phyloP scores from a whole-genome alignment of 345 rosid species.

The Euphorbia pulcherrima region DNA sequence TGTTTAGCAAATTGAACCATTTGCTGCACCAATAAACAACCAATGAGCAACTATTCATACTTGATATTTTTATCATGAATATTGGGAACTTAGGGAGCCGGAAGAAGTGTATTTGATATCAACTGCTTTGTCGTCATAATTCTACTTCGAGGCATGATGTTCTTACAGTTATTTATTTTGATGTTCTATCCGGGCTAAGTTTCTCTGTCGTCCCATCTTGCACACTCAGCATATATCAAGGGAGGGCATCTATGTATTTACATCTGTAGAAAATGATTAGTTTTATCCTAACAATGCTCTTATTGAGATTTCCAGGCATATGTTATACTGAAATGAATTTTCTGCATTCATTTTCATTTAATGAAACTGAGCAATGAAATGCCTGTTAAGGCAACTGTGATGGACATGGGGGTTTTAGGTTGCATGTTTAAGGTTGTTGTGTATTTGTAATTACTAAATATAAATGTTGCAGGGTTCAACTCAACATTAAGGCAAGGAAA shows the following conservation, averaged over 20 bases:
- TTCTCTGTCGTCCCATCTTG: background rate
- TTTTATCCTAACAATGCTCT: background rate
- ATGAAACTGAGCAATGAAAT: background rate
- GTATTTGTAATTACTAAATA: slow-evolving; percentile 9
- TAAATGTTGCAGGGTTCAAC: slow-evolving; percentile 69
- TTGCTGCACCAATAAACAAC: background rate
- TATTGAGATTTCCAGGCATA: background rate
- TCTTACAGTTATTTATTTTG: background rate
- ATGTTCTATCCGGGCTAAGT: background rate
- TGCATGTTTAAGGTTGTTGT: background rate
- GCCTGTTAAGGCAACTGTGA: background rate
- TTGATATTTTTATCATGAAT: background rate
- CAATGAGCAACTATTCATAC: background rate
- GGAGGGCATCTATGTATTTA: background rate
- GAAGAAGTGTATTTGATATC: background rate
- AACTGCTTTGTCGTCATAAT: background rate
- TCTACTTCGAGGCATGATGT: background rate
- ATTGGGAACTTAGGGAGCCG: background rate
- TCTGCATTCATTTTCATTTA: background rate
- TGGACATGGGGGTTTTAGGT: background rate
- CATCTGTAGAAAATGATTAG: background rate
- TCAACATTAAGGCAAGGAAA: slow-evolving; percentile 97
- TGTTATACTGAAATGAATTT: background rate
- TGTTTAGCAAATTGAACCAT: background rate
- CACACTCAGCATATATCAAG: background rate